Percentiles rank a stretch among this genome's conserved stretches.
These are phyloP conservation scores for Mitragyna speciosa DNA, from an alignment of 257 asterid genomes.

Conservation along the genomic window DNA sequence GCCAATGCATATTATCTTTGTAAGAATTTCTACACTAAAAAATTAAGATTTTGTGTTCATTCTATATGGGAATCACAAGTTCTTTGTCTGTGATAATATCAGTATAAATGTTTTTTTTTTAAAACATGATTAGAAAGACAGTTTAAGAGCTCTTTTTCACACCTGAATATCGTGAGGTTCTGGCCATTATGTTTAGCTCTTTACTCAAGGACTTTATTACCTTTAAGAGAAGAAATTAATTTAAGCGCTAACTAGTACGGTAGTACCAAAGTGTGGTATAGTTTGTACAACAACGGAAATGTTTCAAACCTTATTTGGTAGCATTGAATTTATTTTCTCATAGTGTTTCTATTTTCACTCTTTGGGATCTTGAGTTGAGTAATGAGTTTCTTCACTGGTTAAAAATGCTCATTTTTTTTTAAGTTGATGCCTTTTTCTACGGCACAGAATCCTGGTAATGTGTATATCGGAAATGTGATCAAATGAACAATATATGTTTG, in stretches of 20 bases:
- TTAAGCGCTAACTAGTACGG: background rate
- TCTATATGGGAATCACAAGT: background rate
- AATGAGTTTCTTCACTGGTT: background rate
- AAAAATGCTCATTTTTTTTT: background rate
- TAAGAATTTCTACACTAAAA: background rate
- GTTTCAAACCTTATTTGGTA: background rate
- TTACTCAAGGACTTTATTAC: background rate
- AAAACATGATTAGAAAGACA: background rate
- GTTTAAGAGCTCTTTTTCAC: background rate
- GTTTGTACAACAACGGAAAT: background rate
- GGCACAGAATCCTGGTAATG: background rate
- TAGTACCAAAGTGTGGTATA: background rate
- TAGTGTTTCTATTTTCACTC: background rate
- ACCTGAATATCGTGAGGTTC: background rate
- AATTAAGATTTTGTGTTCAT: background rate
- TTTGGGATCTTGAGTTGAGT: background rate
- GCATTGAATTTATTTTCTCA: background rate
- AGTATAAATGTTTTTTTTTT: too few relatives aligned
- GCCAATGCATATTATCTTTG: background rate
- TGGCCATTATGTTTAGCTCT: too few relatives aligned
- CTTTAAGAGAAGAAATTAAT: background rate
- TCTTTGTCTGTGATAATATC: background rate
- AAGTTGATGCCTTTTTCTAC: background rate
- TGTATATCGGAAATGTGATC: background rate
- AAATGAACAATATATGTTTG: background rate